These are phyloP conservation scores for Quercus mongolica DNA, from an alignment of 306 rosid species.

Conservation along the genomic window DNA sequence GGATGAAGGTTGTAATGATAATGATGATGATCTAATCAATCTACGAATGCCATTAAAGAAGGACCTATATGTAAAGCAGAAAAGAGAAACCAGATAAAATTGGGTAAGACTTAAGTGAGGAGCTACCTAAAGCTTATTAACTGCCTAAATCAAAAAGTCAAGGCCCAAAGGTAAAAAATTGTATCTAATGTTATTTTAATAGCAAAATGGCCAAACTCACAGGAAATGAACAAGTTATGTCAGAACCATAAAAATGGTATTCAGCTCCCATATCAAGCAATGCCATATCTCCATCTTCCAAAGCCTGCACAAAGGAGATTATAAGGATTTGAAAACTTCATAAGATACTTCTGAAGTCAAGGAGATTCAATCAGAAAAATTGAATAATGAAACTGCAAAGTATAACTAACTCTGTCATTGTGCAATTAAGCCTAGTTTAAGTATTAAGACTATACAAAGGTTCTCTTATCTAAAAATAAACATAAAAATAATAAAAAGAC, in stretches of 20 bases:
- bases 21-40: conserved; percentile 5
- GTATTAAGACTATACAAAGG: not conserved
- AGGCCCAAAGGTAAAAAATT: not conserved
- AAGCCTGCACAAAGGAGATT: conserved; percentile 45
- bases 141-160: not conserved
- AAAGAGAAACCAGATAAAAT: not conserved
- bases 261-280: conserved; percentile 99
- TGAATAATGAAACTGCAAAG: not conserved
- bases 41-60: not conserved
- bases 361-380: not conserved
- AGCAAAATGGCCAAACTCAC: conserved; percentile 46
- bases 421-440: not conserved
- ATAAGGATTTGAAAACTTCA: not conserved
- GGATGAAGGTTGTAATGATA: not conserved
- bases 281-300: conserved; percentile 89
- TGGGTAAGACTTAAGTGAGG: not conserved
- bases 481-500: not conserved
- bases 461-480: too few relatives aligned
- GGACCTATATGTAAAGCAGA: not conserved
- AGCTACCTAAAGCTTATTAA: not conserved
- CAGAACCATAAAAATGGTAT: conserved; percentile 89
- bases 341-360: not conserved
- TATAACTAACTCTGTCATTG: not conserved
- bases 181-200: not conserved
- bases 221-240: conserved; percentile 91